These are phyloP conservation scores for Eimeria necatrix DNA, from an alignment of 169 alveolate species.

Conservation along the genomic window DNA sequence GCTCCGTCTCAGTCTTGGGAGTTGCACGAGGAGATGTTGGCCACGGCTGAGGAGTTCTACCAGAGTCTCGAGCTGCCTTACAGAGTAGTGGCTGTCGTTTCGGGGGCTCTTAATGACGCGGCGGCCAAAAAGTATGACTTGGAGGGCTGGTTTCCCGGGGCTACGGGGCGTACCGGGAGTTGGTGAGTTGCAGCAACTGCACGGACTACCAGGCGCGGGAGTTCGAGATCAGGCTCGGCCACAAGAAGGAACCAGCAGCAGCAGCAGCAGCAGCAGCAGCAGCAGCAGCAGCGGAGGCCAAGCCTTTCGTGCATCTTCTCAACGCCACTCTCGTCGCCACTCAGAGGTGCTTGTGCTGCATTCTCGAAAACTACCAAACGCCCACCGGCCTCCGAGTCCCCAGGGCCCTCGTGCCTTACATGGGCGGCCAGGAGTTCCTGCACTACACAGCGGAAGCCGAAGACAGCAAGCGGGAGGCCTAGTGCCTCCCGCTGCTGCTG, in stretches of 20 bases:
- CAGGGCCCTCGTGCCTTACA: constrained; percentile 82
- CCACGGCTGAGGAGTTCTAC: constrained; percentile 97
- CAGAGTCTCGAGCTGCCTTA: constrained; percentile 97
- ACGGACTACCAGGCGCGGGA: constrained; percentile 97
- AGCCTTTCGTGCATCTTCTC: constrained; percentile 94
- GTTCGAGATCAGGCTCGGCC: constrained; percentile 80
- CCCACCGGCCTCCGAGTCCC: constrained; percentile 81
- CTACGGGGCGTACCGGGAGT: constrained; percentile 97
- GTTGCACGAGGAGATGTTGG: constrained; percentile 97
- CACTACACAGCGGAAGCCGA: constrained; percentile 67
- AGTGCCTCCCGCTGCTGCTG: constrained; percentile 15
- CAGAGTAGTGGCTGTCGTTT: constrained; percentile 97
- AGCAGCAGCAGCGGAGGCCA: constrained; percentile 19
- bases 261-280: neutral
- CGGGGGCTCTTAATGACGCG: constrained; percentile 99
- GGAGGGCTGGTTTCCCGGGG: constrained; percentile 99
- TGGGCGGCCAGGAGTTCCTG: constrained; percentile 82
- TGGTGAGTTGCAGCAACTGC: constrained; percentile 99
- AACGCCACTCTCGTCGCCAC: constrained; percentile 99
- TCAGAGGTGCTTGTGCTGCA: constrained; percentile 94
- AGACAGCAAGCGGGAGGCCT: constrained; percentile 37
- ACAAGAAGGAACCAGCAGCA: neutral
- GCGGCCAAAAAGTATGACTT: constrained; percentile 99
- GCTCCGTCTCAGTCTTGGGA: constrained; percentile 92
- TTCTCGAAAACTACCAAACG: constrained; percentile 85